Percentiles rank a stretch among this genome's conserved stretches.
These are phyloP conservation scores for Ogataea allantospora DNA, from an alignment of 805 yeast species.

Conservation along the genomic window DNA sequence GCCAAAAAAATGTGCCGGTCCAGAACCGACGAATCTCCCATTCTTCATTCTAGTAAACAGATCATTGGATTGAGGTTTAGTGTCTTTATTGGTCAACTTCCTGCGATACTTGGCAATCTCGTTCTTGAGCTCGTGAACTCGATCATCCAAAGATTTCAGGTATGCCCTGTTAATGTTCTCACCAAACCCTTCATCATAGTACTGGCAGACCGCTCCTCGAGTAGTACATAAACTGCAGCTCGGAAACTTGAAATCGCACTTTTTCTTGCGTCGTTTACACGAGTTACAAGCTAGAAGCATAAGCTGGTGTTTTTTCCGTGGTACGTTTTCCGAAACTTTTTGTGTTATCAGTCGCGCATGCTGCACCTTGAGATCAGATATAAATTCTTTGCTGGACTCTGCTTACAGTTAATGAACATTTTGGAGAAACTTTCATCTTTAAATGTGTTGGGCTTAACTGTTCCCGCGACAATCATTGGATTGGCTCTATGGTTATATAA, in stretches of 20 bases:
- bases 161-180: conserved; percentile 15
- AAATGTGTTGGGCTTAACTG: too few species aligned
- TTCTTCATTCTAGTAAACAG: conserved; percentile 1
- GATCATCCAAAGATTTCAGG: conserved; percentile 18
- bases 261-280: conserved; percentile 22
- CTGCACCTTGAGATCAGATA: too few species aligned
- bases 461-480: not conserved
- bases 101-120: conserved; percentile 9
- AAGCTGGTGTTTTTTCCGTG: not conserved
- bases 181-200: conserved; percentile 23
- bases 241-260: conserved; percentile 22
- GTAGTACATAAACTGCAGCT: conserved; percentile 19
- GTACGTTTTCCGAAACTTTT: not conserved
- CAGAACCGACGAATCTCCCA: conserved; percentile 19
- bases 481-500: conserved; percentile 14
- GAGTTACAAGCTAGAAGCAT: conserved; percentile 21
- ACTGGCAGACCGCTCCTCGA: conserved; percentile 22
- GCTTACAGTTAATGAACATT: too few species aligned
- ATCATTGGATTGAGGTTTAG: conserved; percentile 12
- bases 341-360: not conserved
- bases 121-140: conserved; percentile 13
- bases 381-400: too few species aligned
- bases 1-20: conserved; percentile 18
- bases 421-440: too few species aligned
- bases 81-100: conserved; percentile 2